Evolutionary conservation across 805 yeast genomes (phyloP).

Genomic region (Brettanomyces anomalus): DNA sequence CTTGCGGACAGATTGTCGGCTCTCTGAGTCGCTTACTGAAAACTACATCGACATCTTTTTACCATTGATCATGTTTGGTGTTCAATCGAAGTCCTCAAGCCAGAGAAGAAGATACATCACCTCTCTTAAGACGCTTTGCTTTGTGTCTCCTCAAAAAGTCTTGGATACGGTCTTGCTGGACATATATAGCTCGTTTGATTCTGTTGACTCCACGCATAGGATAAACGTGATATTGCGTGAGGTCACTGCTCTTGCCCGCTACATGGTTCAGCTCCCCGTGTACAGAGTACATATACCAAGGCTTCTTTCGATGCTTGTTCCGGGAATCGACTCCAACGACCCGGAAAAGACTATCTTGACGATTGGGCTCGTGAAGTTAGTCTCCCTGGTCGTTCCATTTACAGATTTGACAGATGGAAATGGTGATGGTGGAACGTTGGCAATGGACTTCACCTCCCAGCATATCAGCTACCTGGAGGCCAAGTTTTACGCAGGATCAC

Average conservation of each 20-base stretch:
- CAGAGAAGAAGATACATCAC: slow-evolving; percentile 50
- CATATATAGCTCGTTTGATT: slow-evolving; percentile 63
- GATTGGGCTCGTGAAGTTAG: slow-evolving; percentile 57
- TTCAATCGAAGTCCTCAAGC: slow-evolving; percentile 63
- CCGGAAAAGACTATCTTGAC: slow-evolving; percentile 62
- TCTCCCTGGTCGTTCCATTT: slow-evolving; percentile 67
- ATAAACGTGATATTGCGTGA: slow-evolving; percentile 63
- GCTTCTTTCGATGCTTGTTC: slow-evolving; percentile 56
- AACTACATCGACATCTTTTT: slow-evolving; percentile 32
- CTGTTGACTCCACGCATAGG: slow-evolving; percentile 70
- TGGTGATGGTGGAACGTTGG: slow-evolving; percentile 30
- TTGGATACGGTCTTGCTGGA: slow-evolving; percentile 53
- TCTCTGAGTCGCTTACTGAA: slow-evolving; percentile 14
- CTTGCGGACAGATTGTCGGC: slow-evolving; percentile 17
- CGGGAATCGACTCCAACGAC: slow-evolving; percentile 88
- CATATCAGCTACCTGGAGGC: slow-evolving; percentile 51
- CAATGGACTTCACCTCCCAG: slow-evolving; percentile 51
- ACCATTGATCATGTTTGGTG: slow-evolving; percentile 54
- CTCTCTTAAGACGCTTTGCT: slow-evolving; percentile 55
- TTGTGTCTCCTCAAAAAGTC: slow-evolving; percentile 45
- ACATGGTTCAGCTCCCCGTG: slow-evolving; percentile 51
- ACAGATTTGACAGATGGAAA: slow-evolving; percentile 42
- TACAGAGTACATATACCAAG: slow-evolving; percentile 76
- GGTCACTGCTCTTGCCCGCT: slow-evolving; percentile 55
- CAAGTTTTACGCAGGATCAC: slow-evolving; percentile 27